Percentiles rank a stretch among this genome's conserved stretches.
These are phyloP conservation scores for Ogataea naganishii DNA, from an alignment of 805 yeast species.

Conservation along the genomic window DNA sequence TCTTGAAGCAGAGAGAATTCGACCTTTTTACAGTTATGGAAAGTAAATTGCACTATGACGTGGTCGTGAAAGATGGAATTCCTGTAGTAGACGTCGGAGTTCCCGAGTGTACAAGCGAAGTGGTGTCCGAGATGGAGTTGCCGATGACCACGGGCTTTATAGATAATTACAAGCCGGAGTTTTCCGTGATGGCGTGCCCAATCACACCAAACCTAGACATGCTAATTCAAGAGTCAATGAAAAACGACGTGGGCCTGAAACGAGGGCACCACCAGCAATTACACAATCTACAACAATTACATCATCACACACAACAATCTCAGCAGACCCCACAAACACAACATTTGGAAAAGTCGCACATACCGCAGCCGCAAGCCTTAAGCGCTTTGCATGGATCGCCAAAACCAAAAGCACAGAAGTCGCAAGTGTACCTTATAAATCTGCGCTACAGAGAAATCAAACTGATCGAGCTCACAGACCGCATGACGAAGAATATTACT, in stretches of 20 bases:
- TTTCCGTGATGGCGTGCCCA: constrained; percentile 42
- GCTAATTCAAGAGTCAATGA: constrained; percentile 36
- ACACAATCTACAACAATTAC: too few relatives aligned
- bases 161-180: constrained; percentile 46
- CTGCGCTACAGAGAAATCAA: constrained; percentile 19
- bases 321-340: neutral
- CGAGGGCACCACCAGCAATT: constrained; percentile 11
- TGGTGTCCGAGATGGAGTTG: too few relatives aligned
- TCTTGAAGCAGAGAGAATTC: too few relatives aligned
- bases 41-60: too few relatives aligned
- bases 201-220: constrained; percentile 33
- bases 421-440: constrained; percentile 15
- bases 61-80: too few relatives aligned
- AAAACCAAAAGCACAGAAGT: too few relatives aligned
- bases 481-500: constrained; percentile 1
- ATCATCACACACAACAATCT: neutral
- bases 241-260: constrained; percentile 30
- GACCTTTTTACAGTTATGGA: too few relatives aligned
- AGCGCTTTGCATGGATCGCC: too few relatives aligned
- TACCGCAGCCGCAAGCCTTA: too few relatives aligned
- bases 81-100: too few relatives aligned
- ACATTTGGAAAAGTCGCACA: too few relatives aligned
- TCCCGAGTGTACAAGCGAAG: too few relatives aligned
- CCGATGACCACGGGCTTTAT: constrained; percentile 27
- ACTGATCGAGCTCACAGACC: constrained; percentile 10